Percentiles rank a stretch among this genome's conserved stretches.
These are phyloP conservation scores for Cryptomeria japonica DNA, from an alignment of 75 land plant genomes.

Conservation along the genomic window DNA sequence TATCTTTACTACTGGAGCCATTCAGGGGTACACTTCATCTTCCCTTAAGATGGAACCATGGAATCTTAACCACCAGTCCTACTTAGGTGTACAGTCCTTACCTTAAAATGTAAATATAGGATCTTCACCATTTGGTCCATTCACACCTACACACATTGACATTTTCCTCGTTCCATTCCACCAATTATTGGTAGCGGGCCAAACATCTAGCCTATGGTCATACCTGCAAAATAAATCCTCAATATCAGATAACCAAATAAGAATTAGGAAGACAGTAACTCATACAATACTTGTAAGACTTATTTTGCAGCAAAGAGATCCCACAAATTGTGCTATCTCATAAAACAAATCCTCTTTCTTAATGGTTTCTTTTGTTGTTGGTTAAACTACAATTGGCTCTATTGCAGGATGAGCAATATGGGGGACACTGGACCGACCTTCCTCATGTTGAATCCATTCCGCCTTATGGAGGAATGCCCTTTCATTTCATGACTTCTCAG, in stretches of 20 bases:
- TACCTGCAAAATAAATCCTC: neutral
- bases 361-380: neutral
- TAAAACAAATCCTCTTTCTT: neutral
- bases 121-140: neutral
- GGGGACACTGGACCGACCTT: neutral
- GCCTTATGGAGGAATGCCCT: neutral
- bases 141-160: neutral
- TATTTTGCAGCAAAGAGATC: neutral
- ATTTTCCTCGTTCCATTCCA: neutral
- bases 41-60: neutral
- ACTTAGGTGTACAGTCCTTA: neutral
- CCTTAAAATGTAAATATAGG: neutral
- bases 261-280: neutral
- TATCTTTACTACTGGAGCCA: neutral
- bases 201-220: too few species aligned
- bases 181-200: neutral
- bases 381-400: neutral
- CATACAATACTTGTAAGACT: neutral
- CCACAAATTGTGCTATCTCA: neutral
- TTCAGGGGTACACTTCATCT: neutral
- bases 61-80: neutral
- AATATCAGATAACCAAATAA: neutral
- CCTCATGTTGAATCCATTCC: neutral
- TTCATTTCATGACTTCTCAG: constrained; percentile 2
- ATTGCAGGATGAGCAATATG: constrained; percentile 13